phyloP scores from a whole-genome alignment of 2,329 filamentous ascomycete species.

The Triangularia verruculosa region DNA sequence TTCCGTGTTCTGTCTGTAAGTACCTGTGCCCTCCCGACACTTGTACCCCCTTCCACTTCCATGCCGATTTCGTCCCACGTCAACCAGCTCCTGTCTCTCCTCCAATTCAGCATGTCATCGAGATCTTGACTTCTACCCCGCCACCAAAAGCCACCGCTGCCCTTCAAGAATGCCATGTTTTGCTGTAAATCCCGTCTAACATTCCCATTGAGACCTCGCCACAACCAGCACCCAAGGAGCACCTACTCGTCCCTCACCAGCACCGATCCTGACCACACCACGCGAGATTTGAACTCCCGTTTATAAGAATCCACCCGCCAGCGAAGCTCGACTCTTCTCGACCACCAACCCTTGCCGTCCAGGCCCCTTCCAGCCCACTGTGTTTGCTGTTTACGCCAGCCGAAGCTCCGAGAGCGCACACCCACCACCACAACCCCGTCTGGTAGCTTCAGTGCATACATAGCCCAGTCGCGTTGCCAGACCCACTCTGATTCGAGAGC shows the following conservation, averaged over 20 bases:
- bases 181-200: conserved; percentile 21
- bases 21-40: conserved; percentile 14
- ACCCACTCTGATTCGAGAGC: conserved; percentile 22
- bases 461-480: conserved; percentile 1
- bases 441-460: not conserved
- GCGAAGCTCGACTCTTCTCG: conserved; percentile 5
- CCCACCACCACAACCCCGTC: not conserved
- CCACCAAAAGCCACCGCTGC: conserved; percentile 15
- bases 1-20: conserved; percentile 11
- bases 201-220: conserved; percentile 26
- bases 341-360: not conserved
- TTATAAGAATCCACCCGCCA: not conserved
- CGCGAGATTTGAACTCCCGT: not conserved
- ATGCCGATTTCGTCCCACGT: conserved; percentile 26
- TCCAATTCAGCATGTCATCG: conserved; percentile 29
- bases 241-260: not conserved
- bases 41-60: conserved; percentile 14
- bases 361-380: not conserved
- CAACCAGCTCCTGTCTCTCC: conserved; percentile 14
- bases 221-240: conserved; percentile 7
- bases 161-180: conserved; percentile 28
- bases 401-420: conserved; percentile 3
- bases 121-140: conserved; percentile 27
- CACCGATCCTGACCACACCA: not conserved
- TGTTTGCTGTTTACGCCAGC: not conserved